A percentile compares a stretch with the other conserved stretches of the same genome.
phyloP scores from a whole-genome alignment of 164 flowering plant species.

The Platanus orientalis region DNA sequence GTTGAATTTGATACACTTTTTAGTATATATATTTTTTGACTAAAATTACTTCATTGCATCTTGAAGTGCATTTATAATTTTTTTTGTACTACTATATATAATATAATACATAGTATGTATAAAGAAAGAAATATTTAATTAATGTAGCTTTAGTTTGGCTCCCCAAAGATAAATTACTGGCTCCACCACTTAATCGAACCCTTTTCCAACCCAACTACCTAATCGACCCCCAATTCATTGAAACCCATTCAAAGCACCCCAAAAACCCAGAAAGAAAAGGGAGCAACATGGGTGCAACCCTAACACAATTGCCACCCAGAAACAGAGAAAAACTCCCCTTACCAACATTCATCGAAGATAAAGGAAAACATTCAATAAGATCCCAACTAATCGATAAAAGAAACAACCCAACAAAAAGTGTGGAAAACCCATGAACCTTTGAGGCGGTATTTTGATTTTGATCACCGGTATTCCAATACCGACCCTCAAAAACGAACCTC shows the following conservation, averaged over 20 bases:
- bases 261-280: constrained; percentile 83
- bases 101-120: too few relatives aligned
- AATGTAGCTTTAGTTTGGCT: too few relatives aligned
- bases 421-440: constrained; percentile 51
- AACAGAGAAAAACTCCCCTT: constrained; percentile 22
- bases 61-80: too few relatives aligned
- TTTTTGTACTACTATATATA: too few relatives aligned
- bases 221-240: constrained; percentile 53
- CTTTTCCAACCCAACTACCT: constrained; percentile 60
- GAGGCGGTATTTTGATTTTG: constrained; percentile 13
- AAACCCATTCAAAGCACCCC: constrained; percentile 60
- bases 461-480: too few relatives aligned
- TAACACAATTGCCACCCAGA: constrained; percentile 46
- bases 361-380: constrained; percentile 70
- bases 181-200: too few relatives aligned
- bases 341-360: constrained; percentile 27
- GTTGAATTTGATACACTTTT: too few relatives aligned
- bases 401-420: constrained; percentile 50
- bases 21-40: too few relatives aligned
- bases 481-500: constrained; percentile 30
- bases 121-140: too few relatives aligned
- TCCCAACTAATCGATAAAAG: constrained; percentile 79
- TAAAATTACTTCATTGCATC: too few relatives aligned
- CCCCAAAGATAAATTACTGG: too few relatives aligned
- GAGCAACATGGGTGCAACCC: constrained; percentile 70